Base-by-base conservation (phyloP, 129 eudicot genomes). In the Saposhnikovia divaricata region DNA sequence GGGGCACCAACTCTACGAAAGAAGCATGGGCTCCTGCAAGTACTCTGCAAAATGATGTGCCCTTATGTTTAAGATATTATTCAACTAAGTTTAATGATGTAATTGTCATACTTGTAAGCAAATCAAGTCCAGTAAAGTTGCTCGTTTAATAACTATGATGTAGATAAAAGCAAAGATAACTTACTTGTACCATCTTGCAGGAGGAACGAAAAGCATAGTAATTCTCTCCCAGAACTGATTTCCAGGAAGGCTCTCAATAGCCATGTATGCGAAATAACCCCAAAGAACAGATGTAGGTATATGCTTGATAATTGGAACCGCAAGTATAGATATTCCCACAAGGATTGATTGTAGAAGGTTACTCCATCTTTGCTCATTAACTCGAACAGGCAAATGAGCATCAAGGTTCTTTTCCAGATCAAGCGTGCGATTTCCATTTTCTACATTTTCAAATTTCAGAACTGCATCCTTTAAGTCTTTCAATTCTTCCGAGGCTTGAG, bases 261-360 rank as follows among this genome's bases (percentile, higher is more conserved):
- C 89, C 97, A 92, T 92, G 86, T 88, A 92, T 23, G 96, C 96
- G 48, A 92, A 92, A 83, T 92, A 92, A 16, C 96, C 96, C 93
- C 93, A 89, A 4, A 89, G 83, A 75, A 86, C 87, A 7, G 92
- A 89, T 16, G 92, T 89, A 51, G 92, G 92, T 78, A 89, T 89
- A 25, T 39, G 43, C 86, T 87, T 89, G 59, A 87, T 81, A 23
- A 87, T 25, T 1, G 93, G 93, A 90, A 89, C 85, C 14, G 88
- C 88, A 57, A 80, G 79, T 57, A 89, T 74, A 66, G 90, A 83
- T 38, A 81, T 72, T 28, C 89, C 98, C 79, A 93, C 88, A 63
- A 93, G 88, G 51, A 87, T 12, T 61, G 98, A 90, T 80, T 93
- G 98, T 28, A 93, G 46, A 18, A 93, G 63, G 76, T 93, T 93